Base-by-base conservation (phyloP, 2,329 filamentous ascomycete genomes). In the Botryotinia narcissicola region DNA sequence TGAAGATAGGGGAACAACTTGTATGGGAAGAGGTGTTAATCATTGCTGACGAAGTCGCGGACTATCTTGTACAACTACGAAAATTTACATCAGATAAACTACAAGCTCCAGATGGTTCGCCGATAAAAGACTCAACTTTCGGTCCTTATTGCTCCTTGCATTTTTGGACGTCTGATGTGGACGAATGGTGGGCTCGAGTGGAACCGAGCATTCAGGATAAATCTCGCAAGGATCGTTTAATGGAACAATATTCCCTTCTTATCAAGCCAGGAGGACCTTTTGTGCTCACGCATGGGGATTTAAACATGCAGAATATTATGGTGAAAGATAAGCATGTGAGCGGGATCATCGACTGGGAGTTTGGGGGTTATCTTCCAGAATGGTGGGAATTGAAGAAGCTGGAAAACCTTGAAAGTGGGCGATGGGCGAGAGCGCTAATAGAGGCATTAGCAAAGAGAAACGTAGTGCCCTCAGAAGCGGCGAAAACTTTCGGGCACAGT, bases 371-470 rank as follows among this genome's bases (percentile, higher is more conserved):
- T 54, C 22, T 68, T 20, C 46, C 64, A 18, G 64, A 40, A 37
- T 54, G 29, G 64, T 67, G 44, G 44, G 64, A 67, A n/a, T 12
- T 5, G 48, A 3, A 12, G 1, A 1, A 5, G 25, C 10, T 51
- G 22, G 4, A 14, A 3, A 14, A 0, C 0, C 1, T 51, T 12
- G 10, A 51, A n/a, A 6, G 3, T 25, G 0, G 1, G 4, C 1
- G 0, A 2, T 51, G 48, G 48, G 4, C 4, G 4, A 3, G 12
- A 2, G 4, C 4, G 25, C 10, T 51, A 3, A n/a, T 1, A 51
- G 2, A 14, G 1, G 48, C 48, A 2, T 51, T n/a, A 16, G 48
- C 4, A 51, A 51, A 0, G 48, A 51, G 25, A n/a, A n/a, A 51
- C 25, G 1, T 14, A 51, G 2, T 51, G 48, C 25, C 48, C 48